Evolutionary conservation across 2,329 filamentous ascomycete species (phyloP), one percentile per base, ranked within the genome.

Genomic region (Penicillium polonicum): DNA sequence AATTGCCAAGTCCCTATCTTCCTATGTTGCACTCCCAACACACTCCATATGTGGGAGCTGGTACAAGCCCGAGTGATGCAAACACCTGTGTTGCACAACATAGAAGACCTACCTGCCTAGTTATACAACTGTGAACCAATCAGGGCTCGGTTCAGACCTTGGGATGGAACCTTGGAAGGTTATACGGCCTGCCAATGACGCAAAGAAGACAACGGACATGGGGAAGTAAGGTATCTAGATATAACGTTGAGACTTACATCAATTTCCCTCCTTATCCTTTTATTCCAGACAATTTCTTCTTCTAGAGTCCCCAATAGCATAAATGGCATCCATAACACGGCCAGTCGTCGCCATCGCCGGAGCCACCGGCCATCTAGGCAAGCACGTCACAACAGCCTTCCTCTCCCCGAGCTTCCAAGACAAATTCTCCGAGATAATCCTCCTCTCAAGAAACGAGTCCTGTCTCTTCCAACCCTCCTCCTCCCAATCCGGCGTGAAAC

Each of bases 271-370:
- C 2, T 4, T 7, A n/a, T 4, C 19, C 4, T 42, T 33, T 9
- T 2, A 21, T 33, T n/a, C 27, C 13, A n/a, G 3, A 29, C 5
- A 31, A 5, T 27, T 15, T 35, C 4, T 35, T 19, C 15, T 33
- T 21, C 13, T 8, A 13, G 1, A 4, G 23, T 36, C 15, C 12
- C 15, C 17, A 15, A 41, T 10, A 17, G 13, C n/a, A 23, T 21
- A 33, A 6, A 55, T 50, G 45, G 9, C 38, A 25, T 41, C 36
- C 10, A 9, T 29, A 25, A 43, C 43, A 19, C 35, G 49, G 15
- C 60, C 61, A 41, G 48, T 58, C 13, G 54, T 70, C 45, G 68
- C 68, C 13, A 66, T 70, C 21, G 67, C 65, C 10, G 67, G 68
- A n/a, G 65, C 65, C 10, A 68, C 68, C n/a, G 44, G 52, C 0